These are phyloP conservation scores for Hypoxylon perforatum DNA, from an alignment of 495 filamentous ascomycete species.

Conservation along the genomic window DNA sequence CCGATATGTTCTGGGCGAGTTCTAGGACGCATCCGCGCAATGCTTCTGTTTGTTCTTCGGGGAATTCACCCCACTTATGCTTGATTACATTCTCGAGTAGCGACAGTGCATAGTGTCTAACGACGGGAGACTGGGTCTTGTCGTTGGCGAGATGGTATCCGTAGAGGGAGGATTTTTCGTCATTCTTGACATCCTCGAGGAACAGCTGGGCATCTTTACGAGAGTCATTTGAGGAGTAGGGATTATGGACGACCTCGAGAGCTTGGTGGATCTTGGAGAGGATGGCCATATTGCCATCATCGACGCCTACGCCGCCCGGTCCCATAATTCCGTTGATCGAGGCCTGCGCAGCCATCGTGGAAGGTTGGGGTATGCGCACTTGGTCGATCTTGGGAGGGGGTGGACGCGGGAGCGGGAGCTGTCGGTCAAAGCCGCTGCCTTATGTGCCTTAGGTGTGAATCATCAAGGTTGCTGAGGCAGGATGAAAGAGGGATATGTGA, in stretches of 20 bases:
- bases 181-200: conserved; percentile 83
- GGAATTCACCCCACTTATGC: conserved; percentile 81
- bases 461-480: conserved; percentile 33
- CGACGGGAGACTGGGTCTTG: conserved; percentile 74
- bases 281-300: conserved; percentile 42
- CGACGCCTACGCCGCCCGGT: conserved; percentile 44
- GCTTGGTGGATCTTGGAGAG: conserved; percentile 78
- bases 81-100: conserved; percentile 88
- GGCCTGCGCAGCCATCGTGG: conserved; percentile 35
- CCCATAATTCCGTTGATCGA: conserved; percentile 47
- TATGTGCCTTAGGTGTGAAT: conserved; percentile 45
- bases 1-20: conserved; percentile 77
- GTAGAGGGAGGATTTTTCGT: conserved; percentile 79
- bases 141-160: conserved; percentile 87
- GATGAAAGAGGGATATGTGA: not conserved
- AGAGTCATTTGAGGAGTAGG: conserved; percentile 82
- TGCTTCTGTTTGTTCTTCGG: conserved; percentile 68
- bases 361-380: conserved; percentile 29
- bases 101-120: conserved; percentile 93
- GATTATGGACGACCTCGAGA: conserved; percentile 84
- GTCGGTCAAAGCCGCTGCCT: conserved; percentile 29
- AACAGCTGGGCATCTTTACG: conserved; percentile 84
- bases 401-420: conserved; percentile 41
- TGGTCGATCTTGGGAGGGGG: conserved; percentile 42
- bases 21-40: conserved; percentile 78